These are phyloP conservation scores for Sporisorium scitamineum DNA, from an alignment of 1,284 basidiomycete species.

Conservation along the genomic window DNA sequence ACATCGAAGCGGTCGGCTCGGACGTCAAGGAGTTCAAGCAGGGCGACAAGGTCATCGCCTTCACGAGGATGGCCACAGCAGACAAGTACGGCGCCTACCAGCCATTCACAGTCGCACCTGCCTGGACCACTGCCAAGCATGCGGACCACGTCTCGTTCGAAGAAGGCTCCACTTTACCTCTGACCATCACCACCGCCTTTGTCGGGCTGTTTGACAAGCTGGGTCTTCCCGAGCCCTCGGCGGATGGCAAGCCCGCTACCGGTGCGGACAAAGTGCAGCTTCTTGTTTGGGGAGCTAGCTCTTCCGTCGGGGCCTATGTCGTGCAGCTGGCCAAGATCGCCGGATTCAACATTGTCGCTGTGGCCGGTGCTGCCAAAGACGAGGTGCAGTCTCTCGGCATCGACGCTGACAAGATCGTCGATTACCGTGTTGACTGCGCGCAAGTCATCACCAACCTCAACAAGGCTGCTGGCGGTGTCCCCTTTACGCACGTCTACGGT, in stretches of 20 bases:
- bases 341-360: slow-evolving; percentile 65
- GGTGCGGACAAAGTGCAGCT: slow-evolving; percentile 40
- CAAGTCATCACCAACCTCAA: slow-evolving; percentile 45
- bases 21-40: slow-evolving; percentile 59
- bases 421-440: slow-evolving; percentile 48
- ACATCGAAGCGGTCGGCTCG: slow-evolving; percentile 27
- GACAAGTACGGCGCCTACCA: slow-evolving; percentile 67
- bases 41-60: slow-evolving; percentile 60
- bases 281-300: slow-evolving; percentile 68
- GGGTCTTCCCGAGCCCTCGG: slow-evolving; percentile 34
- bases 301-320: slow-evolving; percentile 68
- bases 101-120: slow-evolving; percentile 55
- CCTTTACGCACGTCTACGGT: slow-evolving; percentile 59
- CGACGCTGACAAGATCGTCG: slow-evolving; percentile 20
- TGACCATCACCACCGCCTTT: slow-evolving; percentile 69
- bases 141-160: slow-evolving; percentile 62
- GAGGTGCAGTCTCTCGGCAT: slow-evolving; percentile 18
- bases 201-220: slow-evolving; percentile 66
- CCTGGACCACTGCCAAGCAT: slow-evolving; percentile 53
- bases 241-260: slow-evolving; percentile 19
- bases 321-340: slow-evolving; percentile 67
- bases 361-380: slow-evolving; percentile 47
- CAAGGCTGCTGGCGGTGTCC: slow-evolving; percentile 20
- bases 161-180: slow-evolving; percentile 67
- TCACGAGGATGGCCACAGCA: slow-evolving; percentile 57